phyloP scores from a whole-genome alignment of 192 early-diverging fungal genomes.

The Martensiomyces pterosporus region DNA sequence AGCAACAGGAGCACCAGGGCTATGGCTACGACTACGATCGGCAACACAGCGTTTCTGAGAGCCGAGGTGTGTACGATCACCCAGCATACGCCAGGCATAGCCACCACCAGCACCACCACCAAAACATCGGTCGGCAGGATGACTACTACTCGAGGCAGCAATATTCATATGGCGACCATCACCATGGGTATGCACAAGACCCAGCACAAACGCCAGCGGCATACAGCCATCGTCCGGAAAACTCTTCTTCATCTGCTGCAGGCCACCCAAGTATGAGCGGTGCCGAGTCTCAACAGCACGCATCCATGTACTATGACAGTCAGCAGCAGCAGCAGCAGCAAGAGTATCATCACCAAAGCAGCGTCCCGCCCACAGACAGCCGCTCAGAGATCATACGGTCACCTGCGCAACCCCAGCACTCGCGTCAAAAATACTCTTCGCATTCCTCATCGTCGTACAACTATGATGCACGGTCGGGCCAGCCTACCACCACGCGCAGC shows the following conservation, averaged over 20 bases:
- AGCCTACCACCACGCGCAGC: too few relatives aligned
- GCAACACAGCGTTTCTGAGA: constrained; percentile 12
- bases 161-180: constrained; percentile 1
- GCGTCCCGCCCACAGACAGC: constrained; percentile 6
- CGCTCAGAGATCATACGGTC: constrained; percentile 10
- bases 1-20: constrained; percentile 8
- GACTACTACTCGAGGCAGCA: constrained; percentile 35
- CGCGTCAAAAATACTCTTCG: constrained; percentile 15
- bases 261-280: too few relatives aligned
- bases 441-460: constrained; percentile 10
- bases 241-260: too few relatives aligned
- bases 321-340: constrained; percentile 11
- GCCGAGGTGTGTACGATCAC: constrained; percentile 9
- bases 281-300: too few relatives aligned
- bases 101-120: constrained; percentile 13
- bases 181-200: too few relatives aligned
- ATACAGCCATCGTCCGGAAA: too few relatives aligned
- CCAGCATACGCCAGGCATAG: constrained; percentile 15
- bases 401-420: constrained; percentile 15
- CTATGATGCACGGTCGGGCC: constrained; percentile 21
- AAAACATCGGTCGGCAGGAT: constrained; percentile 7
- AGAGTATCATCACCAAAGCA: constrained; percentile 18
- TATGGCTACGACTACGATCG: constrained; percentile 36
- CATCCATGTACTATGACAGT: constrained; percentile 21
- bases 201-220: too few relatives aligned